Evolutionary conservation across 331 rosid species (phyloP).

Genomic region (Spiraea crenata): DNA sequence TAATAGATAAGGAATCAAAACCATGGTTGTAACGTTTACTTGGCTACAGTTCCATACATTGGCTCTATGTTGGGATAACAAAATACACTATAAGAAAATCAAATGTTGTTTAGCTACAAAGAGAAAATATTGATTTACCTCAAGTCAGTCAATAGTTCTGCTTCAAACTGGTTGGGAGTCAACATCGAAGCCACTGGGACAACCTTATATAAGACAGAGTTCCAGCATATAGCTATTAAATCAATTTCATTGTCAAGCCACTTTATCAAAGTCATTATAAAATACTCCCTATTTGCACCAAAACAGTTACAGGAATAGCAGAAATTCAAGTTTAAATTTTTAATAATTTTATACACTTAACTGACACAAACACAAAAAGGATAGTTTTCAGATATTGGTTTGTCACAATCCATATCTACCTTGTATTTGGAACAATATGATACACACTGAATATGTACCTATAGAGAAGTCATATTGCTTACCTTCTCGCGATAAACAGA

Average conservation of each 20-base stretch:
- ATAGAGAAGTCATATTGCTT: slow-evolving; percentile 16
- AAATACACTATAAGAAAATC: background rate
- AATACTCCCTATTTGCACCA: slow-evolving; percentile 4
- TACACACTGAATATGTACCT: background rate
- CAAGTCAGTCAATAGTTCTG: slow-evolving; percentile 73
- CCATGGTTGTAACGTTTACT: background rate
- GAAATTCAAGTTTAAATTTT: slow-evolving; percentile 8
- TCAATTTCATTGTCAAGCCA: slow-evolving; percentile 20
- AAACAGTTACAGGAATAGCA: slow-evolving; percentile 11
- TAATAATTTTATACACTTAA: slow-evolving; percentile 2
- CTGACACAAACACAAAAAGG: slow-evolving; percentile 5
- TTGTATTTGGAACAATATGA: background rate
- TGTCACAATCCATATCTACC: background rate
- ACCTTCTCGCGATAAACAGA: slow-evolving; percentile 96
- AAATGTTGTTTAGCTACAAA: background rate
- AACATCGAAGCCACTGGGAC: slow-evolving; percentile 95
- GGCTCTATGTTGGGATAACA: background rate
- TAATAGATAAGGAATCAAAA: background rate
- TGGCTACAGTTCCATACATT: background rate
- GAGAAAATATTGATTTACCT: slow-evolving; percentile 35
- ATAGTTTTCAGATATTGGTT: slow-evolving; percentile 16
- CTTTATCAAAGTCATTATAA: slow-evolving; percentile 14
- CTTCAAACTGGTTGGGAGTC: slow-evolving; percentile 98
- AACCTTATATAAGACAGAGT: slow-evolving; percentile 44
- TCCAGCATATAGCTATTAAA: slow-evolving; percentile 21